Base-by-base conservation (phyloP, 495 filamentous ascomycete species). In the Astrothelium subdiscretum region DNA sequence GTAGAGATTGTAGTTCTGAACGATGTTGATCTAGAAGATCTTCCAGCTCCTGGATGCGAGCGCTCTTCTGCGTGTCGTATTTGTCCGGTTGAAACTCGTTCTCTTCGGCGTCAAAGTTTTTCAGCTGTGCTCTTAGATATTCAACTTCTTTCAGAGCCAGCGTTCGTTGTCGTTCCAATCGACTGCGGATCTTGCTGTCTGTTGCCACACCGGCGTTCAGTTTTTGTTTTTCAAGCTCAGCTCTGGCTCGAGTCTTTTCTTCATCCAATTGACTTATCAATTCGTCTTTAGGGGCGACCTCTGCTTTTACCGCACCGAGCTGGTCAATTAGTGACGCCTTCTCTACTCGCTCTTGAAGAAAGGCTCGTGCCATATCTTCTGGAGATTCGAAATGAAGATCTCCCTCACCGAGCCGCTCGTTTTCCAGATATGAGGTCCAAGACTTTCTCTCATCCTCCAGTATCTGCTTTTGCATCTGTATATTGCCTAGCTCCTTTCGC, bases 121-220 rank as follows among this genome's bases (percentile, higher is more conserved):
- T 95, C 26, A 97, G 76, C 68, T 99, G 94, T 3, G 88, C 92
- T 18, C 95, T 87, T 8, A 99, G 80, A 71, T 92, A 94, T 65
- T 97, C 90, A 6, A 95, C 89, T 71, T 99, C 95, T 68, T 96
- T 96, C 24, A 90, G 74, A 3, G 90, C 90, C 2, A 97, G 80
- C 6, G 82, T 83, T 62, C 89, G 86, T 70, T 97, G 92, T 40
- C 92, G 79, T 69, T 99, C 92, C 26, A 91, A 79, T 51, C 87
- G 82, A n/a, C 82, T 77, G 69, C 85, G 88, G 59, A 78, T 79
- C 40, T 81, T 81, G 63, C 70, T 78, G 31, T 87, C 80, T 35
- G n/a, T 31, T 26, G 58, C 32, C 2, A 15, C 51, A 52, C 24
- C 40, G n/a, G 18, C 20, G 32, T 57, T 57, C 10, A 79, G 70